These are phyloP conservation scores for Firmiana major DNA, from an alignment of 345 rosid species.

Conservation along the genomic window DNA sequence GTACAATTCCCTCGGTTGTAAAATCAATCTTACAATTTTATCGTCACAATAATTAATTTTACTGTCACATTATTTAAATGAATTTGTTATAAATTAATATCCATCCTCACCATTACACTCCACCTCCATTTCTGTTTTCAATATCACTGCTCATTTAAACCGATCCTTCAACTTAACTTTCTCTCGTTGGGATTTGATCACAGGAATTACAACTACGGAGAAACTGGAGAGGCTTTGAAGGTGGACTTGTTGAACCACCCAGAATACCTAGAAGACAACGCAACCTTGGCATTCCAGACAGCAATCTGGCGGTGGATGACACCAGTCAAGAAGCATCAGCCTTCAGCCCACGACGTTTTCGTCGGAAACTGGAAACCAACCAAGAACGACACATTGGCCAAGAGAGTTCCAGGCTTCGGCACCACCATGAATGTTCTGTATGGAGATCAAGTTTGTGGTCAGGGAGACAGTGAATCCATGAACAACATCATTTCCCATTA, in stretches of 20 bases:
- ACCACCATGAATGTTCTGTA: constrained; percentile 73
- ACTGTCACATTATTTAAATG: too few species aligned
- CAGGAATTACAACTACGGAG: constrained; percentile 88
- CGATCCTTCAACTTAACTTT: neutral
- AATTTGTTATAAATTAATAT: too few species aligned
- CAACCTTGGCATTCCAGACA: constrained; percentile 73
- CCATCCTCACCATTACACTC: too few species aligned
- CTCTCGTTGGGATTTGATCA: neutral
- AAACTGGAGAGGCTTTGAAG: constrained; percentile 70
- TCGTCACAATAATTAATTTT: too few species aligned
- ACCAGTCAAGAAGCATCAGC: constrained; percentile 64
- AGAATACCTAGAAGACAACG: constrained; percentile 69
- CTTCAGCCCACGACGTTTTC: constrained; percentile 75
- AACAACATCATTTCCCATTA: constrained; percentile 70
- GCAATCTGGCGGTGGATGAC: constrained; percentile 95
- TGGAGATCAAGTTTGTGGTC: constrained; percentile 67
- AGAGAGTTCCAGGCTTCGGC: constrained; percentile 72
- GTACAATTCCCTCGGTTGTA: too few species aligned
- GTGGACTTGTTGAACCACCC: constrained; percentile 62
- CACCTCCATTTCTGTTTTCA: too few species aligned
- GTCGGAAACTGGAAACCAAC: constrained; percentile 84
- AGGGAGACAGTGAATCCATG: constrained; percentile 69
- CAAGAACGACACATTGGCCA: constrained; percentile 71
- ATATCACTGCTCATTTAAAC: too few species aligned
- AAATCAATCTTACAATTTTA: too few species aligned